Conservation (phyloP, 2,329 filamentous ascomycete species). For the Pseudogymnoascus sp. region DNA sequence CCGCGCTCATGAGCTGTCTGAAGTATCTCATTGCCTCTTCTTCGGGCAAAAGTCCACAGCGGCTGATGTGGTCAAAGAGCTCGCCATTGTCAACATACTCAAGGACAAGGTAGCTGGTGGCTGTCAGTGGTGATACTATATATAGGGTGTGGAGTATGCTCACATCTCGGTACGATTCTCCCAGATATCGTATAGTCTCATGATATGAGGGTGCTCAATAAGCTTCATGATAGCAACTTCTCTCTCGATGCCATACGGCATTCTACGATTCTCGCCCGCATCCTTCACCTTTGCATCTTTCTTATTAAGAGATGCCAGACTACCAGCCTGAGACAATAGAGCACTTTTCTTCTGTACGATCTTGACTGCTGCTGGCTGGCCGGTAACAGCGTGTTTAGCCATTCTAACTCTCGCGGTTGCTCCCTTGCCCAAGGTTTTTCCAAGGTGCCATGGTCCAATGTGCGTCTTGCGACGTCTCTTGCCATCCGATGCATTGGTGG, state of each 20-base stretch:
- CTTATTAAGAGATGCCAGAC: slow-evolving; percentile 73
- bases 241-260: slow-evolving; percentile 83
- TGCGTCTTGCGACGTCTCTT: slow-evolving; percentile 50
- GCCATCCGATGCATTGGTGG: slow-evolving; percentile 29
- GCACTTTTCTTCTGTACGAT: slow-evolving; percentile 83
- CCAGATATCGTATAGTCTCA: slow-evolving; percentile 94
- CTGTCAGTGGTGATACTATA: slow-evolving; percentile 21
- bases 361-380: slow-evolving; percentile 84
- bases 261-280: slow-evolving; percentile 54
- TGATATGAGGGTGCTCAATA: slow-evolving; percentile 89
- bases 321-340: slow-evolving; percentile 75
- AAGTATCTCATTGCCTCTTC: slow-evolving; percentile 78
- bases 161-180: slow-evolving; percentile 93
- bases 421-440: slow-evolving; percentile 80
- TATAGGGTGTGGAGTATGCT: slow-evolving; percentile 31
- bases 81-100: slow-evolving; percentile 75
- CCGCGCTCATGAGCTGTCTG: slow-evolving; percentile 83
- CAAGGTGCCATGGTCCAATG: slow-evolving; percentile 90
- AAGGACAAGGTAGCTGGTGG: slow-evolving; percentile 78
- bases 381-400: slow-evolving; percentile 71
- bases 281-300: slow-evolving; percentile 55
- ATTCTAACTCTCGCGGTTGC: slow-evolving; percentile 82
- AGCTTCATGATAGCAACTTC: slow-evolving; percentile 97
- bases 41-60: slow-evolving; percentile 66
- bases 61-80: slow-evolving; percentile 74